phyloP scores from a whole-genome alignment of 192 early-diverging fungal genomes.

The Coemansia sp. region DNA sequence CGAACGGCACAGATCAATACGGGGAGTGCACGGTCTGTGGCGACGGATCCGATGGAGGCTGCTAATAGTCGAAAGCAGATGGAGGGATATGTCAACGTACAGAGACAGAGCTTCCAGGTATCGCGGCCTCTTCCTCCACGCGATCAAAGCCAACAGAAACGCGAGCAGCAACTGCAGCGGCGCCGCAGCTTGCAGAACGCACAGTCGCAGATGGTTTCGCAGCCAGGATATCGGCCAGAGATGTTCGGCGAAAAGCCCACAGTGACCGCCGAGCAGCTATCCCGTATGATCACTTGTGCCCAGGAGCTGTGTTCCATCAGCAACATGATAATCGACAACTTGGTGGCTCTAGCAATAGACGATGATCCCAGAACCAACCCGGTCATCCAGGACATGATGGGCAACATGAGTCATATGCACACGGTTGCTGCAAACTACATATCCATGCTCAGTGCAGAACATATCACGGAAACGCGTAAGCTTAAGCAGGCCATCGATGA shows the following conservation, averaged over 20 bases:
- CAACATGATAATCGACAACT: constrained; percentile 32
- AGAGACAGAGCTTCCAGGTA: no score
- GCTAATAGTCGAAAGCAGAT: no score
- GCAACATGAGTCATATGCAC: constrained; percentile 5
- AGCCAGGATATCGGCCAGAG: neutral
- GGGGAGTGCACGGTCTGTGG: no score
- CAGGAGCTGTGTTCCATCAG: constrained; percentile 25
- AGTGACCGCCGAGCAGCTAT: constrained; percentile 8
- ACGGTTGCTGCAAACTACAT: constrained; percentile 10
- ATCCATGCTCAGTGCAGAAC: constrained; percentile 2
- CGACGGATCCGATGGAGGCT: no score
- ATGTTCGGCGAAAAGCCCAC: neutral
- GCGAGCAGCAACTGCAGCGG: no score
- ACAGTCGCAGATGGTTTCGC: neutral
- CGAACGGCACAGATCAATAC: constrained; percentile 12
- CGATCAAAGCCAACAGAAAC: no score
- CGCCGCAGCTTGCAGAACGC: no score
- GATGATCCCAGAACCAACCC: constrained; percentile 23
- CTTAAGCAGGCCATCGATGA: constrained; percentile 18
- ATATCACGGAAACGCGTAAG: neutral
- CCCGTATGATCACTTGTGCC: constrained; percentile 11
- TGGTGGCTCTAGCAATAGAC: constrained; percentile 17
- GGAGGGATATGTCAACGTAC: no score
- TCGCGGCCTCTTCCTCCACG: no score
- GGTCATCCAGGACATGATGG: constrained; percentile 21